phyloP scores from a whole-genome alignment of 208 protist genomes.

The Angomonas deanei region DNA sequence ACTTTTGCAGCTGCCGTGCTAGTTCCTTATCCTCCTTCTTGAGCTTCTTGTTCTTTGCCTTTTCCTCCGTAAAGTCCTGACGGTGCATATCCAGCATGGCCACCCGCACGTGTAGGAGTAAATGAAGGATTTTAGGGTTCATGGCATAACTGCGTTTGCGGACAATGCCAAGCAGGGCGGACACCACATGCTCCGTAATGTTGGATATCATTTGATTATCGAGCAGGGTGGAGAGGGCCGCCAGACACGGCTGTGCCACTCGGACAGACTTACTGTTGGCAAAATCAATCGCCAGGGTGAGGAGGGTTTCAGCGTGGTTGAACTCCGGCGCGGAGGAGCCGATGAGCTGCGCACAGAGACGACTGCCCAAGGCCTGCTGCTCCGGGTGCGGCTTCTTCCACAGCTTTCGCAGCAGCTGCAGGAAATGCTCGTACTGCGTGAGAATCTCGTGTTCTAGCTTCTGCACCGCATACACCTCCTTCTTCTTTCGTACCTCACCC shows the following conservation, averaged over 20 bases:
- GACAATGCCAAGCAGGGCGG: conserved; percentile 80
- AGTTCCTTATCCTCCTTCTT: conserved; percentile 91
- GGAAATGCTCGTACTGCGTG: conserved; percentile 89
- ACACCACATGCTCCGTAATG: conserved; percentile 75
- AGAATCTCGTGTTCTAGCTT: conserved; percentile 88
- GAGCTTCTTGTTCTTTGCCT: conserved; percentile 87
- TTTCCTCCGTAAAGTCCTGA: conserved; percentile 83
- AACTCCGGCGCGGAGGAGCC: conserved; percentile 78
- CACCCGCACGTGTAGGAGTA: conserved; percentile 89
- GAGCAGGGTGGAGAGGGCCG: conserved; percentile 69
- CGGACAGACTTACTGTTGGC: conserved; percentile 86
- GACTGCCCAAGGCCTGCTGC: conserved; percentile 90
- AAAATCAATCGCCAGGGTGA: conserved; percentile 76
- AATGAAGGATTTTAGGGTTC: conserved; percentile 86
- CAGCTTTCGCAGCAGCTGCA: conserved; percentile 86
- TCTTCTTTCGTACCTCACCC: conserved; percentile 69
- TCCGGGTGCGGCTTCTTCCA: conserved; percentile 83
- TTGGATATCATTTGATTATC: conserved; percentile 87
- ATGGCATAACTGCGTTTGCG: conserved; percentile 88
- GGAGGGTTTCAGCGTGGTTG: conserved; percentile 82
- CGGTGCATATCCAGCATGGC: conserved; percentile 90
- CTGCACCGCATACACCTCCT: conserved; percentile 89
- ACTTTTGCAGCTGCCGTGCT: conserved; percentile 86
- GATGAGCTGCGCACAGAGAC: conserved; percentile 67
- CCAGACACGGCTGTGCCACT: conserved; percentile 78